Percentiles rank a stretch among this genome's conserved stretches.
Conservation (phyloP, 1,139 yeast genomes). For the Magnusiomyces suaveolens region DNA sequence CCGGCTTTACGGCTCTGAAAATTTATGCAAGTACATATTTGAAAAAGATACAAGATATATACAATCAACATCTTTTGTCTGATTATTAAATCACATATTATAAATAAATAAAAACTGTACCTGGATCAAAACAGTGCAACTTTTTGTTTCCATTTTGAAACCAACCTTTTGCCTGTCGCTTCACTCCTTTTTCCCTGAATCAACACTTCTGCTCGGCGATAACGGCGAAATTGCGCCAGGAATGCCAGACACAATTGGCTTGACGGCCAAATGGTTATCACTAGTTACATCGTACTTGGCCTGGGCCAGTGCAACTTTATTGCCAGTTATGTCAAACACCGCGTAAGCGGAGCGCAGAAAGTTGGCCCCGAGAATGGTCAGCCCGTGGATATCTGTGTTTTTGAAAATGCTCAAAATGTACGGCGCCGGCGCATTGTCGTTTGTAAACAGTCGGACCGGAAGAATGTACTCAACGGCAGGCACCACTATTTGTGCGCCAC, state of each 20-base stretch:
- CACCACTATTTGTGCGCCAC: conserved; percentile 11
- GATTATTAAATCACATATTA: no score
- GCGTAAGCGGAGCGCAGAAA: conserved; percentile 11
- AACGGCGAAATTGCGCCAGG: conserved; percentile 18
- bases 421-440: conserved; percentile 9
- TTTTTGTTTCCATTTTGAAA: no score
- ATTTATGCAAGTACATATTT: no score
- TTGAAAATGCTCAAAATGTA: conserved; percentile 12
- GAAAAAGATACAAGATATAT: no score
- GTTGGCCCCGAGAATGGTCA: conserved; percentile 12
- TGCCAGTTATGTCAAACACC: conserved; percentile 12
- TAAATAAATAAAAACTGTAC: no score
- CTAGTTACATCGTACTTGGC: conserved; percentile 7
- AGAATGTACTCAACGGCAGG: conserved; percentile 11
- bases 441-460: conserved; percentile 10
- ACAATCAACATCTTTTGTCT: no score
- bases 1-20: no score
- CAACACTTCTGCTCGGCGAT: background rate
- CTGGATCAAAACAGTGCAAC: no score
- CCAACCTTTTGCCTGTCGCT: no score
- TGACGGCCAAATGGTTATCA: background rate
- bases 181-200: no score
- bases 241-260: conserved; percentile 8
- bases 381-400: conserved; percentile 9
- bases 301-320: conserved; percentile 11